phyloP scores from a whole-genome alignment of 257 asterid genomes.

The Ehretia macrophylla region DNA sequence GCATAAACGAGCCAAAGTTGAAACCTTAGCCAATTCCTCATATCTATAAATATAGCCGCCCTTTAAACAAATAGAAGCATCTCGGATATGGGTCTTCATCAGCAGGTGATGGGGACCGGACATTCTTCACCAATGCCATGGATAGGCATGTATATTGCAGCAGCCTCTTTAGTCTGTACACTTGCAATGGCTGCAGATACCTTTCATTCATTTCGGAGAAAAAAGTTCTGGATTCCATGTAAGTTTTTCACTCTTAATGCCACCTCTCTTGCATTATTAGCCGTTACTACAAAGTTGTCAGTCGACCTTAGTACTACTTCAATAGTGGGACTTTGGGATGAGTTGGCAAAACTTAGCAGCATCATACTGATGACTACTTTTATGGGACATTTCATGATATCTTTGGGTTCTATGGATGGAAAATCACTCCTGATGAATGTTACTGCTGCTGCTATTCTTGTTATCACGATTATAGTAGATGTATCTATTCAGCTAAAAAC shows the following conservation, averaged over 20 bases:
- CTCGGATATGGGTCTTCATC: too few relatives aligned
- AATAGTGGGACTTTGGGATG: constrained; percentile 15
- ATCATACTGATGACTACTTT: constrained; percentile 14
- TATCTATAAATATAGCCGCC: too few relatives aligned
- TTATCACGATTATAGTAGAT: constrained; percentile 17
- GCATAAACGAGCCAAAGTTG: too few relatives aligned
- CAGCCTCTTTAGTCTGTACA: constrained; percentile 13
- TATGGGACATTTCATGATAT: constrained; percentile 15
- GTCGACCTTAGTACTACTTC: constrained; percentile 13
- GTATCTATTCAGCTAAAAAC: constrained; percentile 12
- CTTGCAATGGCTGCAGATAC: constrained; percentile 21
- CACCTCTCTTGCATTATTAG: constrained; percentile 12
- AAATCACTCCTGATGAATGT: constrained; percentile 7
- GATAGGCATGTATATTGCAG: too few relatives aligned
- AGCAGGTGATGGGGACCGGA: too few relatives aligned
- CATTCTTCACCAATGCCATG: constrained; percentile 18
- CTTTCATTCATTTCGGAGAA: constrained; percentile 9
- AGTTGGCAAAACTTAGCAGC: constrained; percentile 24
- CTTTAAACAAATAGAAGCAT: too few relatives aligned
- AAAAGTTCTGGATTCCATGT: constrained; percentile 26
- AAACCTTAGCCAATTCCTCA: too few relatives aligned
- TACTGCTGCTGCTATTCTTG: constrained; percentile 18
- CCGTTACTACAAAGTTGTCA: constrained; percentile 15
- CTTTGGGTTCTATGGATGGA: constrained; percentile 13
- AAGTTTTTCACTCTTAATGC: constrained; percentile 22